Evolutionary conservation across 2,329 filamentous ascomycete species (phyloP), one percentile per base, ranked within the genome.

Genomic region (Apiospora pterosperma): DNA sequence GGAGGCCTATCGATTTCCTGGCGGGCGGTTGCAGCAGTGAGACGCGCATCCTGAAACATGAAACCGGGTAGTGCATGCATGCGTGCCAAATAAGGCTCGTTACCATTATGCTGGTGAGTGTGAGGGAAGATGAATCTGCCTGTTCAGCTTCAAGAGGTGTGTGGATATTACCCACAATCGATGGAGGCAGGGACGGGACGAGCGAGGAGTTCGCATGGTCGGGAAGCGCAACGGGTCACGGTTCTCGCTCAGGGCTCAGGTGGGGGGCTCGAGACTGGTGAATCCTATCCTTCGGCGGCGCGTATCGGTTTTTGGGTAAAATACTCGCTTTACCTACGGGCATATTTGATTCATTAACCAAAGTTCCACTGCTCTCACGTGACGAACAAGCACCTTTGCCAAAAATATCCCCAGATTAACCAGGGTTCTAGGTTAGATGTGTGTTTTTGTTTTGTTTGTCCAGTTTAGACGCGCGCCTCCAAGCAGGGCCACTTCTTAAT

Each of bases 381-480:
- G 42, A 48, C 42, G 42, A 28, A 23, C 41, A 41, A 19, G 3
- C 5, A 25, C 7, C 21, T 55, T 55, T 11, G 28, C 48, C 48
- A 55, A 34, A 34, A 55, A 55, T 55, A 55, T 34, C 48, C 48
- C 48, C 48, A 34, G 48, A 55, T n/a, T 19, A 34, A 34, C 48
- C 7, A 8, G 11, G 28, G 19, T 55, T 34, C 48, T 55, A 55
- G 34, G 48, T 55, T 55, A 28, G 48, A 34, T 25, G 16, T 31
- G 44, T 6, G 31, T 55, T 55, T 31, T 7, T 55, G n/a, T n/a
- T n/a, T n/a, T n/a, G n/a, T n/a, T n/a, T n/a, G n/a, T 55, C 28
- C 25, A 28, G 34, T 55, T 55, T 71, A 71, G 63, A 71, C 69
- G 69, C 69, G 69, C 69, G 69, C 69, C 68, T 71, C 68, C 65